phyloP scores from a whole-genome alignment of 2,329 filamentous ascomycete genomes.

The Pseudocercospora cruenta region DNA sequence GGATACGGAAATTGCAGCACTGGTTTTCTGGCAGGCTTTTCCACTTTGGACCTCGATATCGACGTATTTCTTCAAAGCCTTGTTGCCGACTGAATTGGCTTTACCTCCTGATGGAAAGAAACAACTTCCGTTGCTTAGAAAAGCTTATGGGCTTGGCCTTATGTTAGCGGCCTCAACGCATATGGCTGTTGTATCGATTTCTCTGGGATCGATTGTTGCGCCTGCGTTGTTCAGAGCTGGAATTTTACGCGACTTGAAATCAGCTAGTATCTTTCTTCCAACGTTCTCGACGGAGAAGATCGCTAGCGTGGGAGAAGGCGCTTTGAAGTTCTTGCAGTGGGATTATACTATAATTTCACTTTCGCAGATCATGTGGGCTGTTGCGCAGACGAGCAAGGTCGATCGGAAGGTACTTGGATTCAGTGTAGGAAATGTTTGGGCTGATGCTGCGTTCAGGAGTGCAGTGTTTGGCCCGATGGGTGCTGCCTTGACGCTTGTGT shows the following conservation, averaged over 20 bases:
- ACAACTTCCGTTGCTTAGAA: background rate
- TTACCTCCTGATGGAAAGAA: background rate
- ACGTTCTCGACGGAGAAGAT: background rate
- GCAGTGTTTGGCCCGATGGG: background rate
- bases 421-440: background rate
- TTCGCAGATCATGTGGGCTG: background rate
- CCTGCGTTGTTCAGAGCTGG: background rate
- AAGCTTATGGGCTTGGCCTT: background rate
- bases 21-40: background rate
- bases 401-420: background rate
- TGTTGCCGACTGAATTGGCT: background rate
- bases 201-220: background rate
- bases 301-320: background rate
- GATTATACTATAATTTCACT: background rate
- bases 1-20: background rate
- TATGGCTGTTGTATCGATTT: background rate
- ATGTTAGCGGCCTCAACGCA: background rate
- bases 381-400: background rate
- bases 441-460: background rate
- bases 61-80: background rate
- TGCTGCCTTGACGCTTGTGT: background rate
- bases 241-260: background rate
- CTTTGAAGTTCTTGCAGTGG: slow-evolving; percentile 1
- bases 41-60: background rate
- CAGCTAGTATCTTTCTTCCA: background rate